Base-by-base conservation (phyloP, 495 filamentous ascomycete species). In the Aspergillus kassunensis region DNA sequence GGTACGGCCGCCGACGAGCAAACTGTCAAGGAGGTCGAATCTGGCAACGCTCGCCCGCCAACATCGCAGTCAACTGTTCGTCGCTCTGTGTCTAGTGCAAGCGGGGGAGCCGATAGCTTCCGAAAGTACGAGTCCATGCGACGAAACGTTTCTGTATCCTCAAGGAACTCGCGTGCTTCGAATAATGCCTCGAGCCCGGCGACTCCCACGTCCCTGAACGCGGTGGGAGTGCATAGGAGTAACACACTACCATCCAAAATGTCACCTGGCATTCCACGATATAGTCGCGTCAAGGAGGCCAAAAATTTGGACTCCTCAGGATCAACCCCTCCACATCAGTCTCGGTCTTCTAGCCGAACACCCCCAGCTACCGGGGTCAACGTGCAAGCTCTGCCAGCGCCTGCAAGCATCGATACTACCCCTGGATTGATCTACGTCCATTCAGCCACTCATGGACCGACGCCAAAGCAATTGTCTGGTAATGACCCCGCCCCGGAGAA, bases 231-330 rank as follows among this genome's bases (percentile, higher is more conserved):
- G 31, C 85, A 87, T 53, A 79, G 93, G 58, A 97, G 91, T 69
- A 98, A 97, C 68, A 98, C 93, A 8, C 71, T 97, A 15, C 93
- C 93, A n/a, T 92, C 91, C 2, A 93, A 95, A 65, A 89, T 84
- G 71, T 91, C 92, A 1, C 89, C 91, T 15, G 83, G 78, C 11
- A 58, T 92, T 20, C 72, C 79, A 20, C 70, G 82, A 5, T 79
- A 80, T 49, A 66, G 74, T 42, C 73, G 80, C 37, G 60, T 68
- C 29, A 60, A 58, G 7, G 69, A 76, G 15, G 45, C 57, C 42
- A 50, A 56, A 63, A 51, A 59, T 36, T 18, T 59, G 57, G 59
- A 70, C 62, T 49, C 69, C 33, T 45, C 71, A 10, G 55, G 49
- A n/a, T 55, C 72, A 34, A 51, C 68, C 37, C 56, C 73, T 11